Evolutionary conservation across 305 asterid genomes (phyloP).

Genomic region (Plantago coronopus): DNA sequence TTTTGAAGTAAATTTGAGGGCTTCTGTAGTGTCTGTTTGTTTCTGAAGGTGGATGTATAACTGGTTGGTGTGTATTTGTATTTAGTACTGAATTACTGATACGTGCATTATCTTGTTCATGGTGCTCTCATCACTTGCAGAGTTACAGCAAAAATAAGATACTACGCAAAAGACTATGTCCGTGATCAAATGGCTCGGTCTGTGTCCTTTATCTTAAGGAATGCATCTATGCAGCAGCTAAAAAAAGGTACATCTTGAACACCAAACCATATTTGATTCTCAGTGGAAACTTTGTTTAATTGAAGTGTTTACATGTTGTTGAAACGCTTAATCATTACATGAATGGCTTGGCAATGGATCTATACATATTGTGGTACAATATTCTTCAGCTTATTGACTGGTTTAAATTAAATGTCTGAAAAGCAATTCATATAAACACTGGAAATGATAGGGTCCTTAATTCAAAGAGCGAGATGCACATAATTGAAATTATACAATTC

Average conservation of each 20-base stretch:
- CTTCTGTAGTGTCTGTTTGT: background rate
- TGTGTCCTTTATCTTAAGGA: slow-evolving; percentile 72
- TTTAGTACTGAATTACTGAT: background rate
- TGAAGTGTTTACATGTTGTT: slow-evolving; percentile 3
- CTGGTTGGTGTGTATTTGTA: background rate
- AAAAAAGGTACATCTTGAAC: slow-evolving; percentile 48
- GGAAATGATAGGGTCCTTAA: slow-evolving; percentile 7
- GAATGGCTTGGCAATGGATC: background rate
- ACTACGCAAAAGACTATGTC: slow-evolving; percentile 65
- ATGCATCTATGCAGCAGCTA: slow-evolving; percentile 52
- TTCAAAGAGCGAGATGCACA: background rate
- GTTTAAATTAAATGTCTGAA: too few species aligned
- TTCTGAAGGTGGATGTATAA: background rate
- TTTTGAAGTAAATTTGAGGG: background rate
- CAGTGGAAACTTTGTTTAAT: slow-evolving; percentile 5
- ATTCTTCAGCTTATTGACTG: too few species aligned
- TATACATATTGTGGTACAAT: background rate
- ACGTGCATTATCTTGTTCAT: background rate
- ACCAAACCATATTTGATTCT: background rate
- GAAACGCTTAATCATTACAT: background rate
- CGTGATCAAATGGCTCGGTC: slow-evolving; percentile 89
- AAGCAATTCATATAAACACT: background rate
- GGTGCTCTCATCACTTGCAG: slow-evolving; percentile 34
- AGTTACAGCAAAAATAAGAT: slow-evolving; percentile 61
- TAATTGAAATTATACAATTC: background rate